These are phyloP conservation scores for Dacryopinax primogenitus DNA, from an alignment of 768 basidiomycete genomes.

Conservation along the genomic window DNA sequence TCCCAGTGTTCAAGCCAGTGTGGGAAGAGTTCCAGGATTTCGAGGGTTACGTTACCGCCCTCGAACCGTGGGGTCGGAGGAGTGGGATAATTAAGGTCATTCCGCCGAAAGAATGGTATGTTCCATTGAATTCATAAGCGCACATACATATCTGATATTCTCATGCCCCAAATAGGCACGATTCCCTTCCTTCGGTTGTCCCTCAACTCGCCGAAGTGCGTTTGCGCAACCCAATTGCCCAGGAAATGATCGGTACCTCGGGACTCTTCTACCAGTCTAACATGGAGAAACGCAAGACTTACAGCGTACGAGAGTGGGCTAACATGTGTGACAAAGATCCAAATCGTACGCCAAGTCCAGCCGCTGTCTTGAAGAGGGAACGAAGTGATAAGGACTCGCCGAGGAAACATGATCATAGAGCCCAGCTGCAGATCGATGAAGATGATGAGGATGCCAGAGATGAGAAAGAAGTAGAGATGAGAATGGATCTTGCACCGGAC, in stretches of 20 bases:
- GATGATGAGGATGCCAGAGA: constrained; percentile 25
- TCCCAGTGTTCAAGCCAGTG: constrained; percentile 90
- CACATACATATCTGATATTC: neutral
- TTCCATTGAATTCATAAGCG: neutral
- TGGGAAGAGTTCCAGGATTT: constrained; percentile 88
- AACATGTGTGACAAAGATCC: constrained; percentile 63
- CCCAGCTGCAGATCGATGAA: constrained; percentile 3
- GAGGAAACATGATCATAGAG: constrained; percentile 2
- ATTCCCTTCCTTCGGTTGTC: constrained; percentile 55
- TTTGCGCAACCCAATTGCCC: constrained; percentile 84
- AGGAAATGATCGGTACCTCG: constrained; percentile 73
- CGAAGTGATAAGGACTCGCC: constrained; percentile 14
- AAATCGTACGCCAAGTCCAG: constrained; percentile 45
- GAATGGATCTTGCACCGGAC: constrained; percentile 5
- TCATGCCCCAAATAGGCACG: constrained; percentile 50
- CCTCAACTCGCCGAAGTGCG: constrained; percentile 61
- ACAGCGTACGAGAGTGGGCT: constrained; percentile 81
- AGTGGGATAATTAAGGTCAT: constrained; percentile 96
- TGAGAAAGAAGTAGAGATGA: constrained; percentile 1
- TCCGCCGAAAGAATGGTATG: constrained; percentile 87
- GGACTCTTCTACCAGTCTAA: constrained; percentile 87
- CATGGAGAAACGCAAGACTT: constrained; percentile 68
- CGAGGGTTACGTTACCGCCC: constrained; percentile 72
- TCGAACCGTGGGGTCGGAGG: constrained; percentile 79
- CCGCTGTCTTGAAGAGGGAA: constrained; percentile 26